Evolutionary conservation across 176 grass and related monocot species (phyloP).

Genomic region (Panicum miliaceum): DNA sequence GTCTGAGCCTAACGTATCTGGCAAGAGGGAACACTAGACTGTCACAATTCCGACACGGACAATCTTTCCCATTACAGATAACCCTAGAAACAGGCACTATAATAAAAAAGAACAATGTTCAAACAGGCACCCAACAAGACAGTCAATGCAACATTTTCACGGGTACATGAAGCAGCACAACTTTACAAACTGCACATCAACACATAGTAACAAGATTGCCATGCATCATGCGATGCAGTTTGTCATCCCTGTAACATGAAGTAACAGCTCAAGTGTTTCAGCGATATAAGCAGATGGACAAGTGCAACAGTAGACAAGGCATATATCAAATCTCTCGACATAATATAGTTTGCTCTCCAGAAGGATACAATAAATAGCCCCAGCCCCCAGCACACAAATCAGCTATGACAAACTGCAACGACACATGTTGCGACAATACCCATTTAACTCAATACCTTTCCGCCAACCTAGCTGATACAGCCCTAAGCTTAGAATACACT

Average conservation of each 20-base stretch:
- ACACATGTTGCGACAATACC: not conserved
- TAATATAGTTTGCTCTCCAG: not conserved
- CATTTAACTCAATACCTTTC: conserved; percentile 63
- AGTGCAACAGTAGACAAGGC: not conserved
- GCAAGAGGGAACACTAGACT: too few relatives aligned
- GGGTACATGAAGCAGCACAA: not conserved
- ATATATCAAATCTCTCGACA: not conserved
- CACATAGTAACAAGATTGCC: too few relatives aligned
- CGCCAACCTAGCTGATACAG: conserved; percentile 76
- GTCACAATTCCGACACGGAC: too few relatives aligned
- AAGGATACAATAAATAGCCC: conserved; percentile 24
- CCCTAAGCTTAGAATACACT: conserved; percentile 90
- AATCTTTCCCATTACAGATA: too few relatives aligned
- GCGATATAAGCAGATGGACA: not conserved
- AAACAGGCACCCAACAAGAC: too few relatives aligned
- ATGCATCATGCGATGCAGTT: not conserved
- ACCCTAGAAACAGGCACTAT: too few relatives aligned
- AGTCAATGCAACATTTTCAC: not conserved
- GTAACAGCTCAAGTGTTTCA: not conserved
- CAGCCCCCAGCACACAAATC: conserved; percentile 20
- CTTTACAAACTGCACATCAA: not conserved
- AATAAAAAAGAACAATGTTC: too few relatives aligned
- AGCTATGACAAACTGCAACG: conserved; percentile 30
- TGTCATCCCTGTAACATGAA: too few relatives aligned
- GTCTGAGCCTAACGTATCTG: too few relatives aligned